These are phyloP conservation scores for Rhodocollybia butyracea DNA, from an alignment of 768 basidiomycete species.

Conservation along the genomic window DNA sequence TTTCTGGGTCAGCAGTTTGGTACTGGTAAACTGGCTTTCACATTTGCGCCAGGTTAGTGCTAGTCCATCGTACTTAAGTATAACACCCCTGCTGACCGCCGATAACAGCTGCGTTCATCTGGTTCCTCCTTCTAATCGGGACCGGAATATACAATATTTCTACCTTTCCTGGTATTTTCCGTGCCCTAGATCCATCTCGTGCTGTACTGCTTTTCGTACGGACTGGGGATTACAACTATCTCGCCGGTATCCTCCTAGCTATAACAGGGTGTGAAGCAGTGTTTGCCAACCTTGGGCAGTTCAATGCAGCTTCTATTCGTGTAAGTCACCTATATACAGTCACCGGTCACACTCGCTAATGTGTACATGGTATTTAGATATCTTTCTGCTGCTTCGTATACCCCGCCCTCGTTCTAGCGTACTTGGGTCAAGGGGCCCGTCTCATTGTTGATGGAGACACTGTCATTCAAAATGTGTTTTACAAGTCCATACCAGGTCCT, in stretches of 20 bases:
- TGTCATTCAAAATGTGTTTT: conserved; percentile 58
- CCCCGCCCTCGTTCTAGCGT: conserved; percentile 58
- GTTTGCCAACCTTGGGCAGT: conserved; percentile 70
- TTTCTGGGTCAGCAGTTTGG: conserved; percentile 63
- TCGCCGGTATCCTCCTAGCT: conserved; percentile 62
- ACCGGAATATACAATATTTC: conserved; percentile 61
- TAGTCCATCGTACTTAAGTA: background rate
- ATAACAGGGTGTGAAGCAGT: conserved; percentile 71
- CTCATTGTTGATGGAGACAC: conserved; percentile 48
- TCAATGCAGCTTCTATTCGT: conserved; percentile 58
- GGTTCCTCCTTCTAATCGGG: conserved; percentile 49
- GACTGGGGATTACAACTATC: conserved; percentile 55
- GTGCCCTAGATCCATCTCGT: conserved; percentile 65
- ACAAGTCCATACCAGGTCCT: conserved; percentile 59
- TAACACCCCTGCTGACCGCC: background rate
- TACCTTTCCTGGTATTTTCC: conserved; percentile 52
- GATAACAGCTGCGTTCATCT: conserved; percentile 45
- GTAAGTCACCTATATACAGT: conserved; percentile 21
- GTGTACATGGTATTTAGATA: conserved; percentile 27
- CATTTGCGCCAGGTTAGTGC: conserved; percentile 52
- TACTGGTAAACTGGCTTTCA: conserved; percentile 44
- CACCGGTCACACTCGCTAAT: background rate
- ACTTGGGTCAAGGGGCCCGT: conserved; percentile 69
- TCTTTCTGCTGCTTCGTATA: conserved; percentile 55
- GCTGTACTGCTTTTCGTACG: conserved; percentile 65